Percentiles rank a stretch among this genome's conserved stretches.
These are phyloP conservation scores for Lactifluus piperatus DNA, from an alignment of 768 basidiomycete genomes.

Conservation along the genomic window DNA sequence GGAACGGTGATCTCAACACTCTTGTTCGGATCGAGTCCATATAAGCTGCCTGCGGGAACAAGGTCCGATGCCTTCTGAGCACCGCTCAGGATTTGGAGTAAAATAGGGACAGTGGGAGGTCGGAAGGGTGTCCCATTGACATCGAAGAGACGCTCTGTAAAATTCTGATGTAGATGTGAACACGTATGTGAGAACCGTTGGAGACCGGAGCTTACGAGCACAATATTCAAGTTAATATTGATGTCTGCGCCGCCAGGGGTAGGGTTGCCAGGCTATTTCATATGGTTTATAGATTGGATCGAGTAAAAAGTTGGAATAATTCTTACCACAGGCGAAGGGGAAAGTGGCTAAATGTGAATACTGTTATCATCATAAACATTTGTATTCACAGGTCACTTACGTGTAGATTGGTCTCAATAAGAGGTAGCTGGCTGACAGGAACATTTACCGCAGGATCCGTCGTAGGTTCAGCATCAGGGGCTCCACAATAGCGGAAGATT, in stretches of 20 bases:
- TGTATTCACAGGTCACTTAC: background rate
- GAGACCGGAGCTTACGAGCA: slow-evolving; percentile 10
- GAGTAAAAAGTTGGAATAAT: background rate
- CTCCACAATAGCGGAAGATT: slow-evolving; percentile 19
- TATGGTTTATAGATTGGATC: background rate
- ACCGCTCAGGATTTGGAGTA: slow-evolving; percentile 13
- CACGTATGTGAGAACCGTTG: background rate
- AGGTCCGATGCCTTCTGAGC: background rate
- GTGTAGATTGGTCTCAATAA: slow-evolving; percentile 14
- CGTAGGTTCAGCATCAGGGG: slow-evolving; percentile 6
- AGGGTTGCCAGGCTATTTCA: slow-evolving; percentile 4
- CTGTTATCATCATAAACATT: background rate
- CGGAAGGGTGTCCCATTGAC: background rate
- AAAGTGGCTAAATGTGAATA: background rate
- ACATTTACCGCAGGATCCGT: background rate
- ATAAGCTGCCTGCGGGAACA: slow-evolving; percentile 32
- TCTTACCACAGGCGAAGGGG: background rate
- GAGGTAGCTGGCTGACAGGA: background rate
- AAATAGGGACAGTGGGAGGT: slow-evolving; percentile 6
- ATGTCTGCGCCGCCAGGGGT: slow-evolving; percentile 14
- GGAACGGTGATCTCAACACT: slow-evolving; percentile 41
- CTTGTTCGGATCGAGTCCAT: slow-evolving; percentile 37
- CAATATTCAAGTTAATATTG: slow-evolving; percentile 11
- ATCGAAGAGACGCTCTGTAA: background rate
- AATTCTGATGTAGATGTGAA: background rate